Evolutionary conservation across 352 stramenopile species (phyloP), one percentile per base, ranked within the genome.

Genomic region (Phytophthora melonis): DNA sequence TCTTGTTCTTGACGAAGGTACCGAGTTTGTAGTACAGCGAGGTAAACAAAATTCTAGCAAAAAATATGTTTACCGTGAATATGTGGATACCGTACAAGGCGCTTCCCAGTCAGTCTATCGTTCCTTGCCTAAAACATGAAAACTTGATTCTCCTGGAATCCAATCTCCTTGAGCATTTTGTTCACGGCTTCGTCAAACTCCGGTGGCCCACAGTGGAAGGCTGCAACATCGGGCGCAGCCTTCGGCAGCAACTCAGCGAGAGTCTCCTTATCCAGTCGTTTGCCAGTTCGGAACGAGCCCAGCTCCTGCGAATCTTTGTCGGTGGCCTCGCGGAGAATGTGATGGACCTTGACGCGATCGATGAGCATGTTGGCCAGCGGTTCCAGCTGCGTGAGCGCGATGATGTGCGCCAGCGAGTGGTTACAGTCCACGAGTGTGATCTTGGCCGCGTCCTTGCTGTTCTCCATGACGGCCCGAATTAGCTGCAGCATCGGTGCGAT

Each of bases 401-500:
- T 95, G 61, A 94, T 78, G 70, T 92, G 77, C 47, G 76, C 80
- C 8, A 90, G 76, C 61, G 83, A 90, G 39, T 78, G 83, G 58
- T 92, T 97, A 55, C 83, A 93, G 66, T 95, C 84, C 52, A 97
- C 69, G 5, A 95, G 58, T 68, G 85, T 94, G 41, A 97, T 78
- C 50, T 83, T 88, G n/a, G 87, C 84, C 30, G 61, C 61, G 57
- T 93, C 86, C 30, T 80, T 75, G 6, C 19, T 63, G 32, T 80
- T 84, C 63, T 95, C 88, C 56, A 95, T 81, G 32, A 87, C 75
- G 7, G 82, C 82, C 23, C 88, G 87, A 34, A 96, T 82, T 30
- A 97, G 63, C 68, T 95, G 87, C 30, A 97, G 86, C 88, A 97
- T 95, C 0, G 90, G 90, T 9, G 89, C 83, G 63, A 97, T 93